phyloP scores from a whole-genome alignment of 2,329 filamentous ascomycete species.

The Aspergillus aculeatus region DNA sequence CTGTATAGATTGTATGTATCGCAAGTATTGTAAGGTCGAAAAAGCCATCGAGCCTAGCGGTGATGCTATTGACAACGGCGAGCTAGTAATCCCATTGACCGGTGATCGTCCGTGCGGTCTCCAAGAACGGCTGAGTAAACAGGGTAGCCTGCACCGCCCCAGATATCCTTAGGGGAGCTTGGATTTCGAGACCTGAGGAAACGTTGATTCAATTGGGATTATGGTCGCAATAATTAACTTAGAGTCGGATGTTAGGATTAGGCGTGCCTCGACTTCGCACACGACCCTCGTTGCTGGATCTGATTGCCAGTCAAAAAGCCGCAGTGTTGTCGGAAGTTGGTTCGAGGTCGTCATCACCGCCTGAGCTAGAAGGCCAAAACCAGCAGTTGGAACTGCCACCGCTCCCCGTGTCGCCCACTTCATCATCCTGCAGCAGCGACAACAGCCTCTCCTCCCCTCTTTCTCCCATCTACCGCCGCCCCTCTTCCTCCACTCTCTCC shows the following conservation, averaged over 20 bases:
- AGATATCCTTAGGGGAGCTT: not conserved
- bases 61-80: not conserved
- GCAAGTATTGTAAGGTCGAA: not conserved
- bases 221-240: not conserved
- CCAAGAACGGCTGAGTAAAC: slow-evolving; percentile 14
- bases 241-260: slow-evolving; percentile 54
- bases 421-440: slow-evolving; percentile 27
- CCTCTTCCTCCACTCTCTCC: slow-evolving; percentile 23
- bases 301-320: slow-evolving; percentile 43
- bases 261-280: slow-evolving; percentile 57
- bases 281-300: slow-evolving; percentile 62
- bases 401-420: slow-evolving; percentile 46
- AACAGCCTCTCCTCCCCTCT: slow-evolving; percentile 24
- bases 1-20: too few relatives aligned
- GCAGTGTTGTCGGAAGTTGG: slow-evolving; percentile 9
- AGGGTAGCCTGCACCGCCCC: not conserved
- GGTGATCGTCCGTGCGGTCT: not conserved
- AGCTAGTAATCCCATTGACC: not conserved
- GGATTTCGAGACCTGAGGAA: not conserved
- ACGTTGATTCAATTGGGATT: not conserved
- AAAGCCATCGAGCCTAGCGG: too few relatives aligned
- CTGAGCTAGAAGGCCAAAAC: slow-evolving; percentile 34
- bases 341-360: slow-evolving; percentile 33
- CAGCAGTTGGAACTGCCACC: slow-evolving; percentile 36
- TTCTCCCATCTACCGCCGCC: slow-evolving; percentile 21